A percentile compares a stretch with the other conserved stretches of the same genome.
Evolutionary conservation across 495 filamentous ascomycete species (phyloP).

Genomic region (Parathielavia appendiculata): DNA sequence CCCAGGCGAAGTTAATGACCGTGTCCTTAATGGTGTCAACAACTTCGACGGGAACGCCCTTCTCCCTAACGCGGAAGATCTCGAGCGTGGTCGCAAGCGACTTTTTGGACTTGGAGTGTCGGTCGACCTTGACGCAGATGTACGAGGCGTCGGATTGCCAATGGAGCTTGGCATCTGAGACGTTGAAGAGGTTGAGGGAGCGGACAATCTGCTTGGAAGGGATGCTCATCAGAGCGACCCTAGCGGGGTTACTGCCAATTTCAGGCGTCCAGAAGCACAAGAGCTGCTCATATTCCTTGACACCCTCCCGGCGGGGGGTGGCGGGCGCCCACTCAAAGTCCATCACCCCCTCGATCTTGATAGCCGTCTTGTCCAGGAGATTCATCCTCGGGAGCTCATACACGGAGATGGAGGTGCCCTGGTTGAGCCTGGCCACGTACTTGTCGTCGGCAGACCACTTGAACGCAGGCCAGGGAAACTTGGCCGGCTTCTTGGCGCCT

Average conservation of each 20-base stretch:
- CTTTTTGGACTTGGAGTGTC: constrained; percentile 98
- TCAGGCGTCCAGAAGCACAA: constrained; percentile 99
- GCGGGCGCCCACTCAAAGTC: constrained; percentile 98
- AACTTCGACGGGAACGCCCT: constrained; percentile 96
- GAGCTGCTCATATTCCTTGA: constrained; percentile 88
- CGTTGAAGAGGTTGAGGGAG: constrained; percentile 94
- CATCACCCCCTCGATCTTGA: constrained; percentile 93
- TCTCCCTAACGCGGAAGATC: constrained; percentile 94
- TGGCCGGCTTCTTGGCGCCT: constrained; percentile 63
- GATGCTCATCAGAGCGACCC: constrained; percentile 92
- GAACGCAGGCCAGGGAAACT: constrained; percentile 97
- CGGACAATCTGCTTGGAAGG: constrained; percentile 89
- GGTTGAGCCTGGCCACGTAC: constrained; percentile 89
- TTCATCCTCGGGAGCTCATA: constrained; percentile 93
- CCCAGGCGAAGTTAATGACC: constrained; percentile 98
- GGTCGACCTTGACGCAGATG: constrained; percentile 96
- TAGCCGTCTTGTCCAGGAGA: constrained; percentile 76
- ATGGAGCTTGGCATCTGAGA: constrained; percentile 91
- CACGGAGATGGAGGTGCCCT: constrained; percentile 82
- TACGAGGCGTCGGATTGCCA: constrained; percentile 94
- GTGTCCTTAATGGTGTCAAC: constrained; percentile 96
- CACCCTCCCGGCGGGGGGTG: constrained; percentile 65
- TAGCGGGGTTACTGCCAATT: constrained; percentile 96
- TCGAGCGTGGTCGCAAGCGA: constrained; percentile 93
- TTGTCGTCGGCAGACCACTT: constrained; percentile 98